Conservation (phyloP, 2,329 filamentous ascomycete species). For the Lasiodiplodia gonubiensis region DNA sequence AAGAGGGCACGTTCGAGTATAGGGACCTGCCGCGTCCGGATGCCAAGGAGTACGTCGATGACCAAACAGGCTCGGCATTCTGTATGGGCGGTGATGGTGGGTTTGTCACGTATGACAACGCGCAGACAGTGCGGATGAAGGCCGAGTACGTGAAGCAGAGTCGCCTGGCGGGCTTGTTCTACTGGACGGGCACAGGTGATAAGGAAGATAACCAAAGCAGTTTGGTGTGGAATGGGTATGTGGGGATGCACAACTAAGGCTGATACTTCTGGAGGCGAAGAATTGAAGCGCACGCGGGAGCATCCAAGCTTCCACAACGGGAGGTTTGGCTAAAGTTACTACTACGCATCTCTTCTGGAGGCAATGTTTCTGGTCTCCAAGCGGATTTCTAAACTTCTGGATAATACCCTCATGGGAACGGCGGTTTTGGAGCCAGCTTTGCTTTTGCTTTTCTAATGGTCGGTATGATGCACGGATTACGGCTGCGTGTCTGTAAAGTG, state of each 20-base stretch:
- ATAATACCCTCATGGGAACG: not conserved
- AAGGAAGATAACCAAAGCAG: slow-evolving; percentile 58
- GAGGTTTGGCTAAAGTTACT: too few relatives aligned
- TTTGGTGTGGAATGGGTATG: slow-evolving; percentile 65
- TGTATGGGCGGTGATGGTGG: slow-evolving; percentile 76
- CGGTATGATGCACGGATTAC: not conserved
- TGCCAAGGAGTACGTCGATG: slow-evolving; percentile 71
- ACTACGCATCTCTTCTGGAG: not conserved
- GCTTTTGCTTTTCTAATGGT: not conserved
- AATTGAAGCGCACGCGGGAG: too few relatives aligned
- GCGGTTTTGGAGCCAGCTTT: not conserved
- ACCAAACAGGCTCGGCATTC: slow-evolving; percentile 70
- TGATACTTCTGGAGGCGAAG: too few relatives aligned
- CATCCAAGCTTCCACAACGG: too few relatives aligned
- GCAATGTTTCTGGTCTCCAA: not conserved
- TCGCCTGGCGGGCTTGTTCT: slow-evolving; percentile 76
- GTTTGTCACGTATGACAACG: slow-evolving; percentile 81
- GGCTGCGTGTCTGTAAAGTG: slow-evolving; percentile 3
- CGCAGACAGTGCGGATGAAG: slow-evolving; percentile 76
- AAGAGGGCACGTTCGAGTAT: slow-evolving; percentile 76
- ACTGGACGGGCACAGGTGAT: slow-evolving; percentile 80
- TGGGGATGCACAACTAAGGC: slow-evolving; percentile 52
- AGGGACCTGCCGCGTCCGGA: slow-evolving; percentile 66
- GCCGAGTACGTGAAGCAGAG: slow-evolving; percentile 74
- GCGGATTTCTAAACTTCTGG: not conserved